phyloP scores from a whole-genome alignment of 2,329 filamentous ascomycete genomes.

The Neobulgaria alba region DNA sequence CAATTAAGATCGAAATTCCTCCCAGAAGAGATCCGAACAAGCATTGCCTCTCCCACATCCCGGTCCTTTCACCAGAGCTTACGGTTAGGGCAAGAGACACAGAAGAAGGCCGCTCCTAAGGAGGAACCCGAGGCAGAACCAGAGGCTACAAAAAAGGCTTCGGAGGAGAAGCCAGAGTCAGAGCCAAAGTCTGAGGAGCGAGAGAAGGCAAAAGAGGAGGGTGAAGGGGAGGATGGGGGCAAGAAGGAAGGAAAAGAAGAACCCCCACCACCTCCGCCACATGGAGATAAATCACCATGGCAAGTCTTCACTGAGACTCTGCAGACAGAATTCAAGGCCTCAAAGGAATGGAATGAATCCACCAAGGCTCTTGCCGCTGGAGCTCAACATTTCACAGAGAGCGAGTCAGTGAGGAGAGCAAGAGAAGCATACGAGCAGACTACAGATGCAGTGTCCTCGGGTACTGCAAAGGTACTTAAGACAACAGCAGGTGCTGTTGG shows the following conservation, averaged over 20 bases:
- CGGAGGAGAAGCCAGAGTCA: conserved; percentile 16
- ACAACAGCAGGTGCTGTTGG: conserved; percentile 79
- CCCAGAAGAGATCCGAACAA: conserved; percentile 25
- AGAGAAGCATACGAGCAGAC: conserved; percentile 81
- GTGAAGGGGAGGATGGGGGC: conserved; percentile 31
- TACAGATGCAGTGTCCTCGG: conserved; percentile 71
- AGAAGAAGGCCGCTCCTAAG: conserved; percentile 15
- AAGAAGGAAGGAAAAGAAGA: conserved; percentile 46
- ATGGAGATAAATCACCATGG: conserved; percentile 97
- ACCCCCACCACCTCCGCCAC: conserved; percentile 79
- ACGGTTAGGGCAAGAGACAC: conserved; percentile 22
- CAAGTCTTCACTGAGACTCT: conserved; percentile 98
- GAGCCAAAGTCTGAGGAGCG: conserved; percentile 30
- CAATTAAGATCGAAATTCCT: conserved; percentile 32
- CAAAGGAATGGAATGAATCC: conserved; percentile 98
- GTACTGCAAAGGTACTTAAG: conserved; percentile 73
- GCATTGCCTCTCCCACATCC: conserved; percentile 6
- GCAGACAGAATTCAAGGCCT: conserved; percentile 85
- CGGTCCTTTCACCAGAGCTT: conserved; percentile 21
- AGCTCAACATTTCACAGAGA: conserved; percentile 87
- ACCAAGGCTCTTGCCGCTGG: conserved; percentile 89
- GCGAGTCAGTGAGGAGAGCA: conserved; percentile 79
- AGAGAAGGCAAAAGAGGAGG: conserved; percentile 3
- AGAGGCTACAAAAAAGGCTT: conserved; percentile 15
- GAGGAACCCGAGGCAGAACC: conserved; percentile 16